phyloP scores from a whole-genome alignment of 23 red algal species.

The Gracilariopsis chorda region DNA sequence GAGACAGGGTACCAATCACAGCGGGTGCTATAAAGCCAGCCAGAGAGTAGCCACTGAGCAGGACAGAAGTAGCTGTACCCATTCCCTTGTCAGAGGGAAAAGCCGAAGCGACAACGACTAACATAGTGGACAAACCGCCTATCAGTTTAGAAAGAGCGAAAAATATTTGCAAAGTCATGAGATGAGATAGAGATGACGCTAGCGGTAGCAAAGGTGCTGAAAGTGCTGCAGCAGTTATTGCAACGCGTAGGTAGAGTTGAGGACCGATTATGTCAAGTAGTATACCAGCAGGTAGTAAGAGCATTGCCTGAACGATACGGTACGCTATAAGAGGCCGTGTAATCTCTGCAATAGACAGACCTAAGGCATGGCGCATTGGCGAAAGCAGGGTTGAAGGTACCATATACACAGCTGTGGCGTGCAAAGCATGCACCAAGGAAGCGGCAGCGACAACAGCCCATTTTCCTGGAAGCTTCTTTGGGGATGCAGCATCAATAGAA shows the following conservation, averaged over 20 bases:
- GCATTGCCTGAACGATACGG: conserved; percentile 50
- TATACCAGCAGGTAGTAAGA: conserved; percentile 47
- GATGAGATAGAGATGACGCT: conserved; percentile 19
- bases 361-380: conserved; percentile 46
- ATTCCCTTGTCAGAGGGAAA: conserved; percentile 46
- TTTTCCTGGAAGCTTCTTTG: not conserved
- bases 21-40: conserved; percentile 67
- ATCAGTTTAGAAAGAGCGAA: conserved; percentile 56
- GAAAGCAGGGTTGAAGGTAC: conserved; percentile 60
- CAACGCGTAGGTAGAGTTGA: conserved; percentile 37
- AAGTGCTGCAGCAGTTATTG: conserved; percentile 49
- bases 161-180: conserved; percentile 31
- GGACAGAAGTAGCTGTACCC: conserved; percentile 39
- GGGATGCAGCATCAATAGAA: too few relatives aligned
- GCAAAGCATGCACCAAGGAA: conserved; percentile 64
- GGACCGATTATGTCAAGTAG: conserved; percentile 42
- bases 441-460: conserved; percentile 45
- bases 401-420: conserved; percentile 74
- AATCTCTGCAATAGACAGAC: conserved; percentile 49
- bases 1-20: conserved; percentile 40
- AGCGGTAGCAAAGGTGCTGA: conserved; percentile 47
- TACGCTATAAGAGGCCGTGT: conserved; percentile 61
- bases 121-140: conserved; percentile 53
- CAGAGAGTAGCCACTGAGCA: conserved; percentile 67
- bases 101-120: conserved; percentile 32